Percentiles rank a stretch among this genome's conserved stretches.
Conservation (phyloP, 192 early-diverging fungal genomes). For the Podila epigama region DNA sequence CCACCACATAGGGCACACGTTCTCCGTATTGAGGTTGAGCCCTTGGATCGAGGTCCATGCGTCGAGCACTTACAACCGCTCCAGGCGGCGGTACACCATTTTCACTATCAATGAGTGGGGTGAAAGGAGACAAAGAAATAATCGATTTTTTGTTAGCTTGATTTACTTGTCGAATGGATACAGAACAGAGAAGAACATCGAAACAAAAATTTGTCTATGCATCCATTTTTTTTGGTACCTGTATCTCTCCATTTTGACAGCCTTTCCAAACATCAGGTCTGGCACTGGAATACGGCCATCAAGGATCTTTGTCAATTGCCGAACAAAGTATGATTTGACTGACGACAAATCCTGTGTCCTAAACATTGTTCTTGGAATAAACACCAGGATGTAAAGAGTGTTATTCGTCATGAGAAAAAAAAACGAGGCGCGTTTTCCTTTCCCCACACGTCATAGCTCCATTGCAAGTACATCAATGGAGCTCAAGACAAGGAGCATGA, state of each 20-base stretch:
- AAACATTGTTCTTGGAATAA: constrained; percentile 71
- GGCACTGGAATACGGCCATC: constrained; percentile 67
- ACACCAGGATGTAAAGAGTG: neutral
- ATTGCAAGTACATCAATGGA: too few species aligned
- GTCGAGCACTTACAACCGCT: constrained; percentile 70
- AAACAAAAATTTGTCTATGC: too few species aligned
- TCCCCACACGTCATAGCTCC: too few species aligned
- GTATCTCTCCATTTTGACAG: constrained; percentile 83
- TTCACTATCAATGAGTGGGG: constrained; percentile 19
- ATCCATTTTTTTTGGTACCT: constrained; percentile 45
- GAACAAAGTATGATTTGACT: constrained; percentile 77
- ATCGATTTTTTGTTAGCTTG: too few species aligned
- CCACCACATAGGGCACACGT: constrained; percentile 89
- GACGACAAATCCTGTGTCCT: constrained; percentile 78
- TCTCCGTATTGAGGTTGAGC: constrained; percentile 88
- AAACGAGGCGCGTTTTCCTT: too few species aligned
- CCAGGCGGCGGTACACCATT: constrained; percentile 72
- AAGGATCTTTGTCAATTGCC: constrained; percentile 79
- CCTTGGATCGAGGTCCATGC: constrained; percentile 73
- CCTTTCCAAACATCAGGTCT: constrained; percentile 92
- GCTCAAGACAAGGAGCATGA: too few species aligned
- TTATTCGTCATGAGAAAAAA: too few species aligned
- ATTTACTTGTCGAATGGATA: too few species aligned
- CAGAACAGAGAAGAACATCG: constrained; percentile 3
- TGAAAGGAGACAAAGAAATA: neutral